phyloP scores from a whole-genome alignment of 2,329 filamentous ascomycete genomes.

The Amylocarpus encephaloides region DNA sequence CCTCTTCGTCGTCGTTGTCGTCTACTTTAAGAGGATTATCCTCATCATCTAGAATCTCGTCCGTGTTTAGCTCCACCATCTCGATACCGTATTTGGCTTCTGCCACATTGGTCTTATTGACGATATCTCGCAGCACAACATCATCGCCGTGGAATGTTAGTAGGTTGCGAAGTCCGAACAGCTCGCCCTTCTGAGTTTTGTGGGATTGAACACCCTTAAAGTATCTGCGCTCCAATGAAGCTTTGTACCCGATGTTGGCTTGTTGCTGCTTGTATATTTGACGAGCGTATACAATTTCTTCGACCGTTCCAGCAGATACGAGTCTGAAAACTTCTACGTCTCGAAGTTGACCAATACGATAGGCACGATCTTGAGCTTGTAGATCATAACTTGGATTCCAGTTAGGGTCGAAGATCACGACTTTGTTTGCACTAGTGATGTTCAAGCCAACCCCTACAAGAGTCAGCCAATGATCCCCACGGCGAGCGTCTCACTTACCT shows the following conservation, averaged over 20 bases:
- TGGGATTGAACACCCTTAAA: constrained; percentile 91
- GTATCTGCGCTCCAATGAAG: constrained; percentile 85
- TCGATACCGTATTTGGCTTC: constrained; percentile 82
- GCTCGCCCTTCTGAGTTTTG: constrained; percentile 77
- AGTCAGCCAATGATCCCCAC: not conserved
- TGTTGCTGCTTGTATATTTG: constrained; percentile 99
- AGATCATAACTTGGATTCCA: constrained; percentile 96
- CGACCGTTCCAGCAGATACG: constrained; percentile 84
- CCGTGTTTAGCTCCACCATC: constrained; percentile 69
- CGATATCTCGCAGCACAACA: constrained; percentile 83
- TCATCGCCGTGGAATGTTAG: constrained; percentile 76
- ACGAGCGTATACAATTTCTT: constrained; percentile 93
- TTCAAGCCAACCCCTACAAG: constrained; percentile 70
- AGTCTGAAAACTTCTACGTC: constrained; percentile 95
- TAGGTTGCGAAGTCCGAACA: constrained; percentile 85
- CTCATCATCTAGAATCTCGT: constrained; percentile 51
- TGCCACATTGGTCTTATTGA: constrained; percentile 96
- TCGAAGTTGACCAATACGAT: constrained; percentile 85
- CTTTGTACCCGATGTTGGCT: constrained; percentile 94
- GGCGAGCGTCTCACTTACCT: constrained; percentile 32
- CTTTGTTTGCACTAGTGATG: constrained; percentile 96
- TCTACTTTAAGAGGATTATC: constrained; percentile 37
- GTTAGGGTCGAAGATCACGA: constrained; percentile 93
- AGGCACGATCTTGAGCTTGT: constrained; percentile 92
- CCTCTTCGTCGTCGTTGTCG: constrained; percentile 46